Evolutionary conservation across 106 monocot genomes (phyloP), one percentile per base, ranked within the genome.

Genomic region (Dendrobium huoshanense): DNA sequence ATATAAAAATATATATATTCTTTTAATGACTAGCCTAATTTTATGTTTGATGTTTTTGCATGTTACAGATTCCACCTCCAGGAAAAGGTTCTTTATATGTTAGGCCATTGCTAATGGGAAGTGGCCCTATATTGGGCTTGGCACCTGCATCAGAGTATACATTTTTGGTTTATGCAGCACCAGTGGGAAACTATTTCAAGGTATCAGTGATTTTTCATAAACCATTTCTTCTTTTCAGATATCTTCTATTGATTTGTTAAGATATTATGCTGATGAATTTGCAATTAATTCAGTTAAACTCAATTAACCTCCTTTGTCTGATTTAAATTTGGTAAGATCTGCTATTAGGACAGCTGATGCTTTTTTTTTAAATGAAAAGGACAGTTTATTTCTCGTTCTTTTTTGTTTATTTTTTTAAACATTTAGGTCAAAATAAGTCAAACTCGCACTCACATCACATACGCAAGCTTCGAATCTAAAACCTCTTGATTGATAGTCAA

Each of bases 101-200:
- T n/a, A 85, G 90, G 40, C 90, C 90, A 20, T 68, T 91, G 83
- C 88, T 91, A 18, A 78, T 91, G 0, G 90, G 90, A 9, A 91
- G 85, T 67, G 90, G 90, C 2, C 67, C 90, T 73, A 51, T 91
- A 16, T 81, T 91, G 9, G 88, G 90, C 31, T 77, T 88, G 37
- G 88, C 88, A 33, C 90, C 90, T 0, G 45, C 90, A 45, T 88
- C 90, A 41, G 90, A 88, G 33, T 91, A 88, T 77, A 86, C 81
- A 0, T 91, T 91, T 72, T 78, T 91, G 20, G 77, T 83, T 16
- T 91, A 91, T 82, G 86, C 84, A 55, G 75, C 86, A 20, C 90
- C 90, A 10, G 90, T 91, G 1, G 90, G 90, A 37, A 91, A 84
- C 73, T 91, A 91, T 75, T 91, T 90, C 47, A 90, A 90, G 90